Percentiles rank a stretch among this genome's conserved stretches.
Conservation (phyloP, 345 rosid genomes). For the Eucalyptus victrix region DNA sequence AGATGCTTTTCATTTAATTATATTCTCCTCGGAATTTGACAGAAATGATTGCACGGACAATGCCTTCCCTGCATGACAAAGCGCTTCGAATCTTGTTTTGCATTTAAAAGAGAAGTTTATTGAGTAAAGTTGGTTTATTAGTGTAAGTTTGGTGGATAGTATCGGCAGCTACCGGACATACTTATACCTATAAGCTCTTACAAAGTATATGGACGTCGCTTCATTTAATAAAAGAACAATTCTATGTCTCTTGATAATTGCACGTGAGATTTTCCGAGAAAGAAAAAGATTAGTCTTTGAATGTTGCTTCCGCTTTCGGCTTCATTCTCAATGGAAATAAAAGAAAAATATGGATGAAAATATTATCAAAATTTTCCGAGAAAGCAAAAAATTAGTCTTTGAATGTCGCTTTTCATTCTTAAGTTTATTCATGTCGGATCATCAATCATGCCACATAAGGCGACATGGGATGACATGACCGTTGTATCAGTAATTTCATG, state of each 20-base stretch:
- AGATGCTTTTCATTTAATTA: not conserved
- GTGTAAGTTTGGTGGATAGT: no score
- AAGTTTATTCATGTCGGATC: rapidly evolving
- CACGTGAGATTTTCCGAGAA: not conserved
- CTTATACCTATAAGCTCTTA: no score
- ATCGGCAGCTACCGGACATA: no score
- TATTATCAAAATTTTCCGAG: no score
- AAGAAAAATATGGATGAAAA: not conserved
- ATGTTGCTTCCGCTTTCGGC: not conserved
- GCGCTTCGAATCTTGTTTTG: not conserved
- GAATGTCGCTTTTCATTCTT: no score
- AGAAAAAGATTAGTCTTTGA: not conserved
- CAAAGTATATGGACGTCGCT: no score
- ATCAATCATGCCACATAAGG: not conserved
- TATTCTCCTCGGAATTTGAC: not conserved
- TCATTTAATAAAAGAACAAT: no score
- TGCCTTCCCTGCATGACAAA: not conserved
- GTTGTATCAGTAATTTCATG: rapidly evolving
- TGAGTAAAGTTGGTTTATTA: no score
- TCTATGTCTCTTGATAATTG: not conserved
- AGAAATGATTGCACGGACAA: not conserved
- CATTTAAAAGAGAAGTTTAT: no score
- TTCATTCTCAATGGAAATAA: not conserved
- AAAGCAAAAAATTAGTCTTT: no score
- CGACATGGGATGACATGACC: rapidly evolving